phyloP scores from a whole-genome alignment of 2,329 filamentous ascomycete genomes.

The Blastomyces emzantsi region DNA sequence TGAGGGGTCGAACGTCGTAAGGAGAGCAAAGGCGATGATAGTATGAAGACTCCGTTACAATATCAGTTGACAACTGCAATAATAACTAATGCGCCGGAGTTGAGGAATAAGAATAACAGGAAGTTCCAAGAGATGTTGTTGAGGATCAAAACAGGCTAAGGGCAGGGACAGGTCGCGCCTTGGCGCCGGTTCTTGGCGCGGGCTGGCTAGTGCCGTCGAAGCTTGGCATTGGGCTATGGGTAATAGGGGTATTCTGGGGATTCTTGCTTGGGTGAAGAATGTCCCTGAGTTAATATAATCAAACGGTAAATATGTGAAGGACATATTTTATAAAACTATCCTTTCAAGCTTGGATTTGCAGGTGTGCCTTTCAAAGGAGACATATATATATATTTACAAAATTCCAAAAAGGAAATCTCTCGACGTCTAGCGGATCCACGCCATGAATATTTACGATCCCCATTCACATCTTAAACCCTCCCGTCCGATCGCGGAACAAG shows the following conservation, averaged over 20 bases:
- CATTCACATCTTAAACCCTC: slow-evolving; percentile 4
- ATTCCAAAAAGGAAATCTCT: background rate
- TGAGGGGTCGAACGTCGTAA: background rate
- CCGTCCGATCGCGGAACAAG: slow-evolving; percentile 7
- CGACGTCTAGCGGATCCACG: too few species aligned
- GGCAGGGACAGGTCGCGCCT: background rate
- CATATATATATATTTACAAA: background rate
- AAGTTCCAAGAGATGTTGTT: background rate
- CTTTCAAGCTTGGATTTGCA: background rate
- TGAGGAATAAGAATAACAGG: background rate
- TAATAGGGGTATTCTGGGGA: background rate
- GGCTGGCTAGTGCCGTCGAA: background rate
- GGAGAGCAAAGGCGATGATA: background rate
- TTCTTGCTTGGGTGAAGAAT: background rate
- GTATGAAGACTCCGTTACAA: background rate
- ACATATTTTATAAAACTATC: background rate
- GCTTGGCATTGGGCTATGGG: background rate
- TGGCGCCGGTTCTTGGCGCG: background rate
- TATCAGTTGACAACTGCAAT: background rate
- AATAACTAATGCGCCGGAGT: background rate
- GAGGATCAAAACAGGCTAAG: background rate
- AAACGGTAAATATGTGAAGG: background rate
- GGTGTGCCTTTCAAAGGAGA: background rate
- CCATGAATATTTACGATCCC: background rate
- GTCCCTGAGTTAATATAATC: background rate